Base-by-base conservation (phyloP, 2,329 filamentous ascomycete genomes). In the Aureobasidium subglaciale region DNA sequence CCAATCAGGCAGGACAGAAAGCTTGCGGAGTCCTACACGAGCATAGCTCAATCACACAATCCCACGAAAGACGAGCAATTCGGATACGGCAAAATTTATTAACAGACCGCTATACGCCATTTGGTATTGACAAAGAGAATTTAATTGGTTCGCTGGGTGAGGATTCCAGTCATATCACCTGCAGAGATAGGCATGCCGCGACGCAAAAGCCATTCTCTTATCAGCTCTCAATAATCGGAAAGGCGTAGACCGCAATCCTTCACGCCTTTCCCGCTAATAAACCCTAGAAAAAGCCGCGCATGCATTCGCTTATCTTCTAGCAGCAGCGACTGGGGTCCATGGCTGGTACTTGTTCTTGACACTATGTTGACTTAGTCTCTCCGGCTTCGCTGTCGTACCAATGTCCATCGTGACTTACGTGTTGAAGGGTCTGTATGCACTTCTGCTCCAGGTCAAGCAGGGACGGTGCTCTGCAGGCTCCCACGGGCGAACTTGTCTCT, bases 401-500 rank as follows among this genome's bases (percentile, higher is more conserved):
- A 4, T 18, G 16, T 15, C n/a, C 32, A n/a, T 42, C 20, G 10
- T 34, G 35, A 85, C 91, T 72, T 74, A 97, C 91, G 93, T 99
- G 77, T 79, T 96, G 75, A 96, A 99, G 30, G 93, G 84, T 78
- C 88, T 95, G 78, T 85, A 99, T 37, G 90, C 91, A 58, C 81
- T 89, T 60, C 87, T 82, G 59, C 81, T 86, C 67, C 79, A 75
- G 25, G 93, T 96, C 64, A 83, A 76, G 71, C 89, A 93, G 60
- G 87, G 85, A 60, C 84, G 77, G 67, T 92, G 82, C 66, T 86
- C 79, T 56, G 79, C 78, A 58, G 84, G 78, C 70, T 96, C 90
- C 87, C 91, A 97, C 34, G 78, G 71, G 60, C 90, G 82, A 43
- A 83, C 72, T 63, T 83, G 78, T 52, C 84, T 75, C 65, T 84